Evolutionary conservation across 164 flowering plant genomes (phyloP), one percentile per base, ranked within the genome.

Genomic region (Vitis cinerea): DNA sequence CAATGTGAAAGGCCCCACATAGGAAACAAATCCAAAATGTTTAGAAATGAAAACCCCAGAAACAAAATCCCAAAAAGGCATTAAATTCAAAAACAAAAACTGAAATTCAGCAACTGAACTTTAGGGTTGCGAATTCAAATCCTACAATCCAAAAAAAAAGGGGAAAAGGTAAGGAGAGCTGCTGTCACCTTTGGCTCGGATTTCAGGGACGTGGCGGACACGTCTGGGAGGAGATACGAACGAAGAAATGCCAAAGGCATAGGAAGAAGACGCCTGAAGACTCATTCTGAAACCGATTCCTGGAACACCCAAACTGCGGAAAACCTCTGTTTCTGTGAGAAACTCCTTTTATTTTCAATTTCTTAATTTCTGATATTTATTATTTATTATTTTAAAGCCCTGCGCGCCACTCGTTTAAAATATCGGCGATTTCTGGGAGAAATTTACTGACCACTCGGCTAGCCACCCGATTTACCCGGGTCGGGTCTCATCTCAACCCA

Each of bases 141-240:
- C 2, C n/a, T 23, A 23, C 37, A 11, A 37, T 37, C 8, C 27
- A 9, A 12, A 15, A 14, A 3, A 44, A 23, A 53, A 27, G 8
- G 48, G 44, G 27, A n/a, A 65, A 9, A 3, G 51, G 10, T 59
- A 61, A 50, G 10, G 11, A 30, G 29, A 13, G 11, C 27, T 17
- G 23, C 3, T n/a, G 9, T 48, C 71, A 87, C 94, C 85, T 81
- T 80, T 37, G 48, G 90, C 88, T 66, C 86, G 83, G 55, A 85
- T 66, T 15, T 71, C 66, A 55, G 13, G 57, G 73, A 80, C 76
- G 61, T 29, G 78, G 19, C 71, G 83, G 58, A 52, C 51, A 48
- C 68, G 80, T 30, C 17, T 55, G 6, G 78, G 79, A 29, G 83
- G 70, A 57, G 85, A 30, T 1, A 74, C 50, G 65, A 77, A 69